Conservation (phyloP, 1,284 basidiomycete species). For the Apiotrichum montevideense region DNA sequence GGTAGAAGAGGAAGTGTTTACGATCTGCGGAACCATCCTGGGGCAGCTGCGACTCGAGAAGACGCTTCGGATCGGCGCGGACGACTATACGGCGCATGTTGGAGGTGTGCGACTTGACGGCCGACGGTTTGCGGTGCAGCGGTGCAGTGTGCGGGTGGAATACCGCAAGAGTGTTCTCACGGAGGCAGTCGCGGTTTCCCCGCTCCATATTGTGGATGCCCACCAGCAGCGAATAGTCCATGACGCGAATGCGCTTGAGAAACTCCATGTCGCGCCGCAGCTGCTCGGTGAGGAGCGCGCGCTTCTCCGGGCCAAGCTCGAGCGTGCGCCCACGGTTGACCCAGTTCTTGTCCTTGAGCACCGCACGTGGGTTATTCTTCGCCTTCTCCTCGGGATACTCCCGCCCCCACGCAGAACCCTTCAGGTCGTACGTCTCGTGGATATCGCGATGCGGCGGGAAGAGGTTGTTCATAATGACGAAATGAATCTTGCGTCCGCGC, state of each 20-base stretch:
- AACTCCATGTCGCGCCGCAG: conserved; percentile 79
- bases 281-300: conserved; percentile 83
- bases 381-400: conserved; percentile 83
- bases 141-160: conserved; percentile 58
- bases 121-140: conserved; percentile 55
- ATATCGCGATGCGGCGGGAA: conserved; percentile 96
- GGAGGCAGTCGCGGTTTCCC: conserved; percentile 84
- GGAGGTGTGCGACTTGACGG: conserved; percentile 58
- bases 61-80: conserved; percentile 66
- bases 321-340: conserved; percentile 70
- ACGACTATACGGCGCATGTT: conserved; percentile 81
- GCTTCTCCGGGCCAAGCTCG: conserved; percentile 89
- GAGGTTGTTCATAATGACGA: conserved; percentile 99
- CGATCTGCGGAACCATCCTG: conserved; percentile 62
- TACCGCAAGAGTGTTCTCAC: conserved; percentile 84
- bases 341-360: conserved; percentile 96
- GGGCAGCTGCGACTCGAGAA: conserved; percentile 63
- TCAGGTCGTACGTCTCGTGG: conserved; percentile 96
- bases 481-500: conserved; percentile 89
- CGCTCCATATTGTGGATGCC: conserved; percentile 88
- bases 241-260: conserved; percentile 74
- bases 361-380: conserved; percentile 70
- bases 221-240: conserved; percentile 94
- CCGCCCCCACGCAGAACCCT: conserved; percentile 86
- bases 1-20: conserved; percentile 85